phyloP scores from a whole-genome alignment of 2,329 filamentous ascomycete species.

The Colletotrichum falcatum region DNA sequence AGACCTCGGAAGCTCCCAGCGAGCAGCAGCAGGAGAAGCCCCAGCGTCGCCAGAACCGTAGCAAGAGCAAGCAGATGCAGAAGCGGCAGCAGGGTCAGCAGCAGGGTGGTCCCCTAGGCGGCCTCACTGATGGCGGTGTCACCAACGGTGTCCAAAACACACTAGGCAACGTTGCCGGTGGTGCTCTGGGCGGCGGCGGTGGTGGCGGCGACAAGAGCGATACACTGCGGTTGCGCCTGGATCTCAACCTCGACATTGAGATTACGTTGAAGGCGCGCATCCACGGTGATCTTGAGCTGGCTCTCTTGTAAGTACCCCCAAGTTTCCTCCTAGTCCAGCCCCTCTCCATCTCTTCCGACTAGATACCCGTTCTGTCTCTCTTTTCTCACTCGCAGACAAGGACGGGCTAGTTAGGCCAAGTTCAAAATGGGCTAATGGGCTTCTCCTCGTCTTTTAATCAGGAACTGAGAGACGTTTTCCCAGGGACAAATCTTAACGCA shows the following conservation, averaged over 20 bases:
- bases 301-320: conserved; percentile 65
- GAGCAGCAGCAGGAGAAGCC: conserved; percentile 47
- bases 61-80: conserved; percentile 45
- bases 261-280: conserved; percentile 89
- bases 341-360: conserved; percentile 30
- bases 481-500: conserved; percentile 41
- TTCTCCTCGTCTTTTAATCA: conserved; percentile 42
- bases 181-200: conserved; percentile 50
- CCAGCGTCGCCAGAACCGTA: conserved; percentile 42
- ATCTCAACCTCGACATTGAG: conserved; percentile 86
- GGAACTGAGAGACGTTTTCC: conserved; percentile 42
- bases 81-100: conserved; percentile 38
- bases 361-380: conserved; percentile 34
- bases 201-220: conserved; percentile 65
- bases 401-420: conserved; percentile 43
- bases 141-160: conserved; percentile 55
- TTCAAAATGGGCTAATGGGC: conserved; percentile 43
- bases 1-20: conserved; percentile 46
- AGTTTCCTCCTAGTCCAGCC: conserved; percentile 27
- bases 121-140: conserved; percentile 45
- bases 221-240: conserved; percentile 78
- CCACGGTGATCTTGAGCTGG: conserved; percentile 84
- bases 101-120: conserved; percentile 48
- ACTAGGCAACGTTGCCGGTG: conserved; percentile 55
- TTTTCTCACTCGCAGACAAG: conserved; percentile 42